Percentiles rank a stretch among this genome's conserved stretches.
Evolutionary conservation across 2,329 filamentous ascomycete species (phyloP).

Genomic region (Penicillium sclerotigenum): DNA sequence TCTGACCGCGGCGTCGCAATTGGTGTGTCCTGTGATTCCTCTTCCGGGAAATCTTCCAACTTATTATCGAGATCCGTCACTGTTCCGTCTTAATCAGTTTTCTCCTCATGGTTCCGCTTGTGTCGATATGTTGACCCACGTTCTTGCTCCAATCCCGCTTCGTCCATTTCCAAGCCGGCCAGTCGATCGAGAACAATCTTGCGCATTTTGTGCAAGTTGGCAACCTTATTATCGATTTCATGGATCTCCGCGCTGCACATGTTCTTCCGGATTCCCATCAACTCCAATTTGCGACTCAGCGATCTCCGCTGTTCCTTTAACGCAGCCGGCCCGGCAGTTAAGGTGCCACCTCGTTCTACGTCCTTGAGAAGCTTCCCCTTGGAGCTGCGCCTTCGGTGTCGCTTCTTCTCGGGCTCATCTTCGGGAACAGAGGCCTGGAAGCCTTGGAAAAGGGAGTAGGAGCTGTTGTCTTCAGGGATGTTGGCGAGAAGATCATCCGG

Average conservation of each 20-base stretch:
- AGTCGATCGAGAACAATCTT: conserved; percentile 85
- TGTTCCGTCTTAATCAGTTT: conserved; percentile 19
- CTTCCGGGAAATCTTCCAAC: conserved; percentile 60
- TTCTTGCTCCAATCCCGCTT: conserved; percentile 84
- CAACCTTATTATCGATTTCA: conserved; percentile 95
- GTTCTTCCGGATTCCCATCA: conserved; percentile 89
- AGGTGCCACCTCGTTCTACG: conserved; percentile 54
- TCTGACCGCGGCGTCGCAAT: conserved; percentile 34
- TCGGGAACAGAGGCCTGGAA: conserved; percentile 90
- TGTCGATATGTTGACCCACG: conserved; percentile 51
- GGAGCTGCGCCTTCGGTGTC: conserved; percentile 66
- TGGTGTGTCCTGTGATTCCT: conserved; percentile 30
- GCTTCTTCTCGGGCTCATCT: conserved; percentile 59
- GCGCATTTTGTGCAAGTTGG: conserved; percentile 88
- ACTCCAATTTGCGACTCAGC: conserved; percentile 81
- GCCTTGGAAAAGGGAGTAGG: conserved; percentile 92
- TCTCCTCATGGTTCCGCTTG: background rate
- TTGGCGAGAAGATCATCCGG: conserved; percentile 86
- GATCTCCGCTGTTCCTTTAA: conserved; percentile 76
- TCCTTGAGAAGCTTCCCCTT: conserved; percentile 68
- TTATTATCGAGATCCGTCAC: conserved; percentile 60
- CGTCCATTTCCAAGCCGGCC: conserved; percentile 83
- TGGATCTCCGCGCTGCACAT: conserved; percentile 96
- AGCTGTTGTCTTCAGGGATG: conserved; percentile 80
- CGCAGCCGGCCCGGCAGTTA: conserved; percentile 65